A percentile compares a stretch with the other conserved stretches of the same genome.
Evolutionary conservation across 345 rosid species (phyloP).

Genomic region (Hirschfeldia incana): DNA sequence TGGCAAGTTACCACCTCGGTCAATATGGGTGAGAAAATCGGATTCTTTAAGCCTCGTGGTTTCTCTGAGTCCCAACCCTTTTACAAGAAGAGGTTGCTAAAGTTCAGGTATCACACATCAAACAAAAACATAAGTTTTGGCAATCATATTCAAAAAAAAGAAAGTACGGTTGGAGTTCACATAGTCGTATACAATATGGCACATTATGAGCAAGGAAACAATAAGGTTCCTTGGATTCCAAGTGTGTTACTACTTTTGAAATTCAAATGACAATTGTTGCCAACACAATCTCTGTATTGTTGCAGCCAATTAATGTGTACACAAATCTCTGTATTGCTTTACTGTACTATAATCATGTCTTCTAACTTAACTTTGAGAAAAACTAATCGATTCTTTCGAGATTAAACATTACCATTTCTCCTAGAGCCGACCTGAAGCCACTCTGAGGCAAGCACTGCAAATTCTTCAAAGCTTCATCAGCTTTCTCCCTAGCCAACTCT

Average conservation of each 20-base stretch:
- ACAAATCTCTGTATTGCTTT: constrained; percentile 17
- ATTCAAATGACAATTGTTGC: constrained; percentile 1
- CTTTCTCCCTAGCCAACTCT: constrained; percentile 73
- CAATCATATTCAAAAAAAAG: no score
- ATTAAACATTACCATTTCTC: constrained; percentile 79
- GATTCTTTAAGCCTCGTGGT: background rate
- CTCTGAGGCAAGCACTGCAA: constrained; percentile 61
- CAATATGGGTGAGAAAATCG: no score
- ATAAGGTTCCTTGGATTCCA: background rate
- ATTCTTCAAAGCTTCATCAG: constrained; percentile 57
- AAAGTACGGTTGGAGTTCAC: background rate
- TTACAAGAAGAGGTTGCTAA: background rate
- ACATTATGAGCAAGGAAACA: background rate
- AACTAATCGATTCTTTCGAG: constrained; percentile 73
- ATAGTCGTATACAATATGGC: background rate
- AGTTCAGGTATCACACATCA: no score
- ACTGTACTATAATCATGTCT: constrained; percentile 8
- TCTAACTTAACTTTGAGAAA: background rate
- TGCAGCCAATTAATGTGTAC: constrained; percentile 6
- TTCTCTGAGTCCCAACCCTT: background rate
- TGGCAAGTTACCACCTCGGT: no score
- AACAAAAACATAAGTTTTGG: no score
- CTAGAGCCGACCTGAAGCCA: constrained; percentile 55
- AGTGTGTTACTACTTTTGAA: background rate
- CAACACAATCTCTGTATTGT: constrained; percentile 11